A percentile compares a stretch with the other conserved stretches of the same genome.
phyloP scores from a whole-genome alignment of 2,329 filamentous ascomycete genomes.

The Rutstroemia sp. region DNA sequence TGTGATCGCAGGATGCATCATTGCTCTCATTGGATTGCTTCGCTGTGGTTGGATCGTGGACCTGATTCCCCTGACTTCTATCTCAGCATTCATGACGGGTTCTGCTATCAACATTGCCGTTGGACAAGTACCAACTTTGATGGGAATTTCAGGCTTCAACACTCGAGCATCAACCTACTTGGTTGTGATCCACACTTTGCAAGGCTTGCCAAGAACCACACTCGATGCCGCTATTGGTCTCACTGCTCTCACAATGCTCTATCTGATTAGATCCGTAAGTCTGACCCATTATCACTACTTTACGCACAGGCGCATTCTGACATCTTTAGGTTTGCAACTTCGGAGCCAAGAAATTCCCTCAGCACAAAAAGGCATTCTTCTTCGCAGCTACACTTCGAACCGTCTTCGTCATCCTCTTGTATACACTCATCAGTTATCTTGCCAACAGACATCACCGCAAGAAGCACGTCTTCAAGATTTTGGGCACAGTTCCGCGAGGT shows the following conservation, averaged over 20 bases:
- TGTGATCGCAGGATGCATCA: conserved; percentile 69
- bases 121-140: conserved; percentile 73
- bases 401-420: conserved; percentile 84
- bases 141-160: conserved; percentile 65
- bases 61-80: conserved; percentile 81
- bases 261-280: conserved; percentile 54
- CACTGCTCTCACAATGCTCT: conserved; percentile 72
- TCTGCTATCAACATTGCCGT: conserved; percentile 83
- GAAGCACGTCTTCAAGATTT: conserved; percentile 63
- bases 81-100: conserved; percentile 95
- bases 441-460: conserved; percentile 63
- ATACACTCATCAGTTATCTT: conserved; percentile 84
- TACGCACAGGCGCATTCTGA: background rate
- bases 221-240: conserved; percentile 85
- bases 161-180: conserved; percentile 72
- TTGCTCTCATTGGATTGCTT: conserved; percentile 70
- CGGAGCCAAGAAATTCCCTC: conserved; percentile 61
- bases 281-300: too few relatives aligned
- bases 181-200: conserved; percentile 77
- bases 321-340: conserved; percentile 44
- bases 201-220: conserved; percentile 56
- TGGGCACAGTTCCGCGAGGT: conserved; percentile 73
- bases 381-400: conserved; percentile 88
- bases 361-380: conserved; percentile 69
- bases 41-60: conserved; percentile 88